Evolutionary conservation across 1,284 basidiomycete species (phyloP).

Genomic region (Leucoagaricus sp.): DNA sequence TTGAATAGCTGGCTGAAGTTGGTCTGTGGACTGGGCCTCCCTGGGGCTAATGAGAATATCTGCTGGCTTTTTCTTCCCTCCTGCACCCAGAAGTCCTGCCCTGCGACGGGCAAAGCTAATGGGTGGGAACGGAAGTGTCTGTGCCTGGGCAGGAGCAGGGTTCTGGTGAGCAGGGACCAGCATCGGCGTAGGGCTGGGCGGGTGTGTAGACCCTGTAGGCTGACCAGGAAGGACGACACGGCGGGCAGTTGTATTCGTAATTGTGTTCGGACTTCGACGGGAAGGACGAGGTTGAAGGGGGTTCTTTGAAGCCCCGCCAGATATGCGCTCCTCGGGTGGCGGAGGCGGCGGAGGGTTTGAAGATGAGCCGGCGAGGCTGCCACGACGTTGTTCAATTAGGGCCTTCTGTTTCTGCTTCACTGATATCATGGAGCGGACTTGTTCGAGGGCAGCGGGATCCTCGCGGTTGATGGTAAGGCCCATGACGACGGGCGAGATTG

Average conservation of each 20-base stretch:
- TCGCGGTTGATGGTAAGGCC: conserved; percentile 60
- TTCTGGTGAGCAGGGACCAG: conserved; percentile 24
- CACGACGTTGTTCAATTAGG: conserved; percentile 67
- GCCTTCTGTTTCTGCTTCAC: conserved; percentile 72
- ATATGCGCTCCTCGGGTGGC: conserved; percentile 26
- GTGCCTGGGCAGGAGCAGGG: conserved; percentile 32
- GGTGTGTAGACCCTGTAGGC: conserved; percentile 23
- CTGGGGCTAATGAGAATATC: conserved; percentile 75
- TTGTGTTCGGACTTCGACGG: conserved; percentile 42
- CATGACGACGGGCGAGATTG: conserved; percentile 68
- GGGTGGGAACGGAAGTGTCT: conserved; percentile 60
- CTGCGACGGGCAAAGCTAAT: conserved; percentile 76
- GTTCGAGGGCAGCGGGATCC: conserved; percentile 58
- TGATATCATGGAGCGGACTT: conserved; percentile 60
- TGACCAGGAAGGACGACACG: conserved; percentile 23
- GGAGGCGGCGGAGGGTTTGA: conserved; percentile 21
- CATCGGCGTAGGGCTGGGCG: conserved; percentile 32
- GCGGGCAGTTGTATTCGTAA: conserved; percentile 25
- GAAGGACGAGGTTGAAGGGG: conserved; percentile 24
- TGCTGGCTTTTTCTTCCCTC: conserved; percentile 65
- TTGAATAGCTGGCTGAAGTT: conserved; percentile 65
- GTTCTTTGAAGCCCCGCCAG: conserved; percentile 13
- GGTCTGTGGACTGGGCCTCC: conserved; percentile 52
- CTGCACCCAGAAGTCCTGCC: conserved; percentile 55
- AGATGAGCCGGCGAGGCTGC: conserved; percentile 47